Base-by-base conservation (phyloP, 2,329 filamentous ascomycete genomes). In the Waltergamsia citrina region DNA sequence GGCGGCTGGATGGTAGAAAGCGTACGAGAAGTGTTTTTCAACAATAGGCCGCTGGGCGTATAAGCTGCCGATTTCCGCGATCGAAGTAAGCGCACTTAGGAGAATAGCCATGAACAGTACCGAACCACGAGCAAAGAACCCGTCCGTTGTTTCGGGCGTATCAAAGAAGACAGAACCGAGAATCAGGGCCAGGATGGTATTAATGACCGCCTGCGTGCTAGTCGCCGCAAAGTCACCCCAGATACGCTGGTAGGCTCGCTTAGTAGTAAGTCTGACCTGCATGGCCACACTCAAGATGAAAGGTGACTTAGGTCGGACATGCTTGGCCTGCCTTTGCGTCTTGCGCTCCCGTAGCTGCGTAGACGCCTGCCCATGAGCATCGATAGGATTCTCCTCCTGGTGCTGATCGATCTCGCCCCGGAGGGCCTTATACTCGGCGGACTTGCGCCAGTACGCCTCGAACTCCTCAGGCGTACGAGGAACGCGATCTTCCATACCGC, bases 391-490 rank as follows among this genome's bases (percentile, higher is more conserved):
- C 3, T 65, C 53, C 4, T 57, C 37, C 27, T 75, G 62, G 36
- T 77, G 66, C 0, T 56, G 49, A 3, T 64, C 57, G 16, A 80
- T 71, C 12, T 78, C 67, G 3, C 46, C 41, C 25, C 60, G 50
- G 0, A 75, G 46, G 0, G 48, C 46, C 4, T 49, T 40, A 40
- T 56, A 69, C 35, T 72, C 65, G 0, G 53, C 45, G 2, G 67
- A 73, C 17, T 59, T 45, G 15, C 50, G 51, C 66, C 67, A 69
- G 33, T 56, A 57, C 2, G 41, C 36, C 40, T 67, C 79, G 44
- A 85, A 85, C 2, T 85, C 81, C 29, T 83, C 78, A 0, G 81
- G 67, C 0, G 80, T 85, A 3, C 78, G 67, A 1, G 81, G 81
- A 0, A 80, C 74, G 31, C 60, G 62, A 36, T 63, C 54, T 44